Base-by-base conservation (phyloP, 805 yeast genomes). In the Maudiozyma serrabonitensis region DNA sequence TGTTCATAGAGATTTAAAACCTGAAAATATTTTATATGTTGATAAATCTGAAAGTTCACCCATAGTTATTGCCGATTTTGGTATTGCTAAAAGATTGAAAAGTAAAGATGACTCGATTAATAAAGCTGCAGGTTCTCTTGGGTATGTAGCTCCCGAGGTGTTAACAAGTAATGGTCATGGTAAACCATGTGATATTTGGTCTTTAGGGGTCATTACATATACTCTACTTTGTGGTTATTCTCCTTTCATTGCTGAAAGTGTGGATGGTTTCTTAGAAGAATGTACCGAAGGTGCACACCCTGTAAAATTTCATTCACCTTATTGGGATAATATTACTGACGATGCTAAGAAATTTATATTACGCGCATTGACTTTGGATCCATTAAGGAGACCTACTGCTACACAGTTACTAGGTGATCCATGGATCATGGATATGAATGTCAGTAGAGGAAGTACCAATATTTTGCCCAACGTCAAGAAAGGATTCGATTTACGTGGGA, bases 61-160 rank as follows among this genome's bases (percentile, higher is more conserved):
- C 48, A 74, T 91, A 35, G 96, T 90, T 11, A 72, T 91, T 54
- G 96, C 97, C 0, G 99, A 91, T 69, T 91, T 91, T 67, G 99
- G 99, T 46, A 93, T 91, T 53, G 96, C 98, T 34, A 87, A 87
- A 65, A 76, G 79, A 57, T 70, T 91, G 54, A 72, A 74, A 51
- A 66, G 73, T 12, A 75, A 79, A 3, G 76, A 80, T 56, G 87
- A 84, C 49, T 70, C 78, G 52, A 71, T 87, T 51, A 80, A 75
- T 32, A 72, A 83, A 21, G 82, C 86, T 41, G 95, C 96, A 0
- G 98, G 98, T 1, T 86, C 96, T 1, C 82, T 87, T 67, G 98
- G 99, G 1, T 91, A 91, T 65, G 96, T 95, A 34, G 98, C 98
- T 0, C 99, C 99, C 0, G 99, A 91, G 62, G 89, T 91, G 7